Conservation (phyloP, 495 filamentous ascomycete genomes). For the Delitschia confertaspora region DNA sequence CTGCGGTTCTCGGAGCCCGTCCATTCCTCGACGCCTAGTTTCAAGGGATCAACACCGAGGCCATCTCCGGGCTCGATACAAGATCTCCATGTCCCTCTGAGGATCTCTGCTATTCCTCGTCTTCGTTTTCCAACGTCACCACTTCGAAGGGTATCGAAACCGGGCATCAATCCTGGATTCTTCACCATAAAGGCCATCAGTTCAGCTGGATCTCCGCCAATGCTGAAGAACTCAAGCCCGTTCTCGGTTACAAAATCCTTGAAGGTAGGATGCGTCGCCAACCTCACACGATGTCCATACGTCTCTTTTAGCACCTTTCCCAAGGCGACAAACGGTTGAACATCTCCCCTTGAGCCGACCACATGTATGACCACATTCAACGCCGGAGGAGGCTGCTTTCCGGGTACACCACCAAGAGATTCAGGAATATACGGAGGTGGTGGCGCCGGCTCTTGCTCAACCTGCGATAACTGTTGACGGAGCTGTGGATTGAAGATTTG, state of each 20-base stretch:
- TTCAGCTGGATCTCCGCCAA: constrained; percentile 54
- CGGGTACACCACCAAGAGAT: constrained; percentile 49
- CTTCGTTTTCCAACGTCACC: constrained; percentile 36
- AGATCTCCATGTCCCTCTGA: constrained; percentile 55
- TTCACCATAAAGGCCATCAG: constrained; percentile 52
- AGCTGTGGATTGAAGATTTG: constrained; percentile 58
- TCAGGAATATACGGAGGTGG: constrained; percentile 55
- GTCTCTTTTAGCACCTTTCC: constrained; percentile 42
- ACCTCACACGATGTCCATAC: constrained; percentile 45
- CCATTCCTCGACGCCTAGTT: constrained; percentile 24
- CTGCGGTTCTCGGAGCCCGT: constrained; percentile 21
- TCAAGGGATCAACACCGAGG: constrained; percentile 23
- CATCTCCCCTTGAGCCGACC: constrained; percentile 47
- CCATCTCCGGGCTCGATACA: constrained; percentile 48
- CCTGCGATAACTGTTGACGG: constrained; percentile 44
- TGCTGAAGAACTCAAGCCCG: constrained; percentile 54
- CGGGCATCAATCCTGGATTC: constrained; percentile 39
- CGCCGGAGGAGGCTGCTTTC: constrained; percentile 42
- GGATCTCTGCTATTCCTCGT: constrained; percentile 47
- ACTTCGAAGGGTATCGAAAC: constrained; percentile 34
- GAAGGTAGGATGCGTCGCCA: constrained; percentile 57
- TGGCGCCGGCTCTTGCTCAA: constrained; percentile 38
- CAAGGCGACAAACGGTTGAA: constrained; percentile 47
- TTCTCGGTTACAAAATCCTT: constrained; percentile 47
- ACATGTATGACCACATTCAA: constrained; percentile 48